These are phyloP conservation scores for Pythium dissotocum DNA, from an alignment of 352 stramenopile genomes.

Conservation along the genomic window DNA sequence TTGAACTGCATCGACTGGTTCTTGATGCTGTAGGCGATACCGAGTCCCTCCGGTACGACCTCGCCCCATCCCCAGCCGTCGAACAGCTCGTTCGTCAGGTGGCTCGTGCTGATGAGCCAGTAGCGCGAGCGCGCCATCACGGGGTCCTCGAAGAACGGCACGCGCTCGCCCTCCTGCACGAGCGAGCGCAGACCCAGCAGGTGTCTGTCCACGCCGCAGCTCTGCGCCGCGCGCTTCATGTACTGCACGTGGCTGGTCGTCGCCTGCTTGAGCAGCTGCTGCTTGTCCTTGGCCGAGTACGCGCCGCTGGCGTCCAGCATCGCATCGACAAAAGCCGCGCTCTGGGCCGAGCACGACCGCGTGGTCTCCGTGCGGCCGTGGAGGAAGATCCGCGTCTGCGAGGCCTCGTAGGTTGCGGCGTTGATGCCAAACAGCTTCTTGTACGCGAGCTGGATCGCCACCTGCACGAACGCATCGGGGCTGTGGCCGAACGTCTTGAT, in stretches of 20 bases:
- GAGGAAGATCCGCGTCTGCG: slow-evolving; percentile 92
- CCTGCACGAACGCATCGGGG: slow-evolving; percentile 95
- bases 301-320: slow-evolving; percentile 57
- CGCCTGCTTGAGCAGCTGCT: background rate
- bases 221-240: slow-evolving; percentile 67
- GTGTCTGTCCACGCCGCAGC: slow-evolving; percentile 90
- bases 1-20: slow-evolving; percentile 81
- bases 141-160: slow-evolving; percentile 74
- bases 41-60: slow-evolving; percentile 75
- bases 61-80: slow-evolving; percentile 85
- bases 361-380: slow-evolving; percentile 94
- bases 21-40: slow-evolving; percentile 85
- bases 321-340: slow-evolving; percentile 83
- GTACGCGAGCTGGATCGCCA: slow-evolving; percentile 94
- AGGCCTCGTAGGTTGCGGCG: slow-evolving; percentile 93
- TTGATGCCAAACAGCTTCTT: slow-evolving; percentile 68
- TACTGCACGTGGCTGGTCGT: slow-evolving; percentile 38
- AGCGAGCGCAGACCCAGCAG: slow-evolving; percentile 89
- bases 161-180: slow-evolving; percentile 44
- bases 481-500: slow-evolving; percentile 92
- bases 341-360: slow-evolving; percentile 79
- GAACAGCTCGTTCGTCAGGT: slow-evolving; percentile 82
- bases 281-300: slow-evolving; percentile 24
- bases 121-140: slow-evolving; percentile 64
- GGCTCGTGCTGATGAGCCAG: slow-evolving; percentile 81